phyloP scores from a whole-genome alignment of 2,329 filamentous ascomycete genomes.

The Colletotrichum noveboracense region DNA sequence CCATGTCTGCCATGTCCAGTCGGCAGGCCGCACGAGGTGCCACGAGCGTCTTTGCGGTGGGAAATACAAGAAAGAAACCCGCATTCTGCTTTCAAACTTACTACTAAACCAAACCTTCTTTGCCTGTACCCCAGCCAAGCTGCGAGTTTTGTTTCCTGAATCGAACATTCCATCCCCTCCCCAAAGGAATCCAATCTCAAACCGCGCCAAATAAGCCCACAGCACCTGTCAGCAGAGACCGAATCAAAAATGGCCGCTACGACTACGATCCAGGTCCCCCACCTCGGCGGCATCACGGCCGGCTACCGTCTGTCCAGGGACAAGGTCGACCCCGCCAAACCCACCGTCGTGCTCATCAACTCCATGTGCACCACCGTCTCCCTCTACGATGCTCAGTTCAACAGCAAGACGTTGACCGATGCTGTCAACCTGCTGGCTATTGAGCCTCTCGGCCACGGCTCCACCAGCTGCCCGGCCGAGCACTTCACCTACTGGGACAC shows the following conservation, averaged over 20 bases:
- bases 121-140: conserved; percentile 2
- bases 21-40: not conserved
- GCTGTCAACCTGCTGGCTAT: conserved; percentile 55
- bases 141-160: not conserved
- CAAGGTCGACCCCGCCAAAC: conserved; percentile 52
- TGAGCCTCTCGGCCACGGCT: conserved; percentile 58
- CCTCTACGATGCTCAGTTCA: conserved; percentile 50
- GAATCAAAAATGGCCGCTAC: conserved; percentile 38
- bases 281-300: conserved; percentile 51
- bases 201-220: not conserved
- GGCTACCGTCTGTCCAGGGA: conserved; percentile 49
- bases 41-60: not conserved
- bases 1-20: not conserved
- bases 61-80: conserved; percentile 4
- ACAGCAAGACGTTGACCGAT: conserved; percentile 40
- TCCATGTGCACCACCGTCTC: conserved; percentile 55
- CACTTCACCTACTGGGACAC: conserved; percentile 63
- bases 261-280: conserved; percentile 49
- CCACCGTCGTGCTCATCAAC: conserved; percentile 57
- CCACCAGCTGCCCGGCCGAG: conserved; percentile 45
- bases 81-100: not conserved
- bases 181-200: not conserved
- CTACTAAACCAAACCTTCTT: not conserved
- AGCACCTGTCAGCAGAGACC: not conserved
- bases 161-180: not conserved